These are phyloP conservation scores for Xylaria curta DNA, from an alignment of 495 filamentous ascomycete genomes.

Conservation along the genomic window DNA sequence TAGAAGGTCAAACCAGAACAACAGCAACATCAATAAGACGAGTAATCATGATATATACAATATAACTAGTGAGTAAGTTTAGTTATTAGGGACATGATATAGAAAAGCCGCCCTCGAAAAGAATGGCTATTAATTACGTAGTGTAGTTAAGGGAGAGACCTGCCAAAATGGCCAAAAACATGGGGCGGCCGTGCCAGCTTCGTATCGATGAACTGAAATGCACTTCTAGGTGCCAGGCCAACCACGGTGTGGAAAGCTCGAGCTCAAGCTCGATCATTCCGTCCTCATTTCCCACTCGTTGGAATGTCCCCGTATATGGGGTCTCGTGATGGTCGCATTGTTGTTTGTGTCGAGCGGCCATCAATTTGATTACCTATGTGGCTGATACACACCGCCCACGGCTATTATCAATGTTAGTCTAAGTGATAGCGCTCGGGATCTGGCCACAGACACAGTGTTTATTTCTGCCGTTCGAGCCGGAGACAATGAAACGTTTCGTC, in stretches of 20 bases:
- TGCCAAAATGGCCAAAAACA: not conserved
- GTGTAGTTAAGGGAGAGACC: not conserved
- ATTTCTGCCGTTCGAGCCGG: slow-evolving; percentile 23
- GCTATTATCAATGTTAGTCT: not conserved
- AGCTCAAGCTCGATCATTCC: slow-evolving; percentile 9
- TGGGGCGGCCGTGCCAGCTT: not conserved
- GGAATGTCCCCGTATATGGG: slow-evolving; percentile 14
- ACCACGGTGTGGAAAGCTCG: not conserved
- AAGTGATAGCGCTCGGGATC: slow-evolving; percentile 9
- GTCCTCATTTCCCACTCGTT: slow-evolving; percentile 18
- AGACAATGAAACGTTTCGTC: slow-evolving; percentile 14
- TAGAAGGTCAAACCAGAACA: slow-evolving; percentile 32
- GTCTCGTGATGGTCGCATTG: slow-evolving; percentile 7
- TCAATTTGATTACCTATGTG: slow-evolving; percentile 22
- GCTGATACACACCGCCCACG: slow-evolving; percentile 23
- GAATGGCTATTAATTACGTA: slow-evolving; percentile 10
- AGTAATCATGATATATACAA: not conserved
- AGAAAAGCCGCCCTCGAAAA: not conserved
- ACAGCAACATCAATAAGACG: slow-evolving; percentile 30
- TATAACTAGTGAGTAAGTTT: not conserved
- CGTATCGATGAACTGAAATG: not conserved
- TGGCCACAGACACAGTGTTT: slow-evolving; percentile 18
- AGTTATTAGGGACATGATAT: not conserved
- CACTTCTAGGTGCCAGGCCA: not conserved
- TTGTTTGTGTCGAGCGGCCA: not conserved